Evolutionary conservation across 176 grass and related monocot species (phyloP).

Genomic region (Canna indica): DNA sequence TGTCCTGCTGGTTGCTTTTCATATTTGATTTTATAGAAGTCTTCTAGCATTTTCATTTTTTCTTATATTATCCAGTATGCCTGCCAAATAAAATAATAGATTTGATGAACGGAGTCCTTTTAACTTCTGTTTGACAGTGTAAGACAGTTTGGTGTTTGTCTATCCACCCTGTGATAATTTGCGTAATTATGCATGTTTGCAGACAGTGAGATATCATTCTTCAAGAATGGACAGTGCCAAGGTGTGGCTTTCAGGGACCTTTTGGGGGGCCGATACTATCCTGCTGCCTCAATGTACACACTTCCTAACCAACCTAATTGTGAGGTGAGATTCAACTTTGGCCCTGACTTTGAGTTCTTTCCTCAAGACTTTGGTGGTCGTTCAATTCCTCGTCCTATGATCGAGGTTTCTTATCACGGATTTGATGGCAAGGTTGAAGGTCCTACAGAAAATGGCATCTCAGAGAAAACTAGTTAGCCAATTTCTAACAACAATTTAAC

Average conservation of each 20-base stretch:
- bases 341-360: constrained; percentile 61
- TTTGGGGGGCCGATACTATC: constrained; percentile 74
- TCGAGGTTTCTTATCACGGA: constrained; percentile 49
- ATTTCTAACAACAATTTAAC: neutral
- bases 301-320: constrained; percentile 68
- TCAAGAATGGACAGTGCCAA: constrained; percentile 71
- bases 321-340: constrained; percentile 79
- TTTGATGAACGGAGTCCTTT: no score
- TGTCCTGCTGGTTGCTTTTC: no score
- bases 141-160: neutral
- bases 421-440: constrained; percentile 42
- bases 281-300: constrained; percentile 79
- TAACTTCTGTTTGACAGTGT: neutral
- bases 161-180: neutral
- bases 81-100: neutral
- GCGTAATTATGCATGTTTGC: constrained; percentile 12
- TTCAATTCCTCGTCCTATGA: constrained; percentile 52
- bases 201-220: constrained; percentile 87
- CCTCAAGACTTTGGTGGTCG: constrained; percentile 56
- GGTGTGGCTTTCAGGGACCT: constrained; percentile 67
- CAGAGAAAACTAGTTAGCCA: constrained; percentile 38
- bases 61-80: neutral
- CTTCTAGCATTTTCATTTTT: no score
- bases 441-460: constrained; percentile 51
- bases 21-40: no score